Conservation (phyloP, 2,329 filamentous ascomycete genomes). For the Akanthomyces uredinophilus region DNA sequence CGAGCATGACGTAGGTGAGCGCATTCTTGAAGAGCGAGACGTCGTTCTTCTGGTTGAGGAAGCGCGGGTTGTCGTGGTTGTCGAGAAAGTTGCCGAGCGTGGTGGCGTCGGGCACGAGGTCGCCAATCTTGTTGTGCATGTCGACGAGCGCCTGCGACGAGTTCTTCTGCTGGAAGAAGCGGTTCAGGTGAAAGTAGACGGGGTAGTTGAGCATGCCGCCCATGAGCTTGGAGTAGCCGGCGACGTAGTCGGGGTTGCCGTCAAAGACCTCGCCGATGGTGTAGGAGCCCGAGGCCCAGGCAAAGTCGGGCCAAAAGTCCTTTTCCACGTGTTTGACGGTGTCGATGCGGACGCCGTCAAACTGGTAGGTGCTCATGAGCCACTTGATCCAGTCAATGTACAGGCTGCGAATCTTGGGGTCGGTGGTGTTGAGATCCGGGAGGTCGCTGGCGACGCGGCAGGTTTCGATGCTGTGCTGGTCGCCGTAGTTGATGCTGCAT, state of each 20-base stretch:
- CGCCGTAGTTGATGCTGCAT: conserved; percentile 52
- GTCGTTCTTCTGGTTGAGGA: conserved; percentile 47
- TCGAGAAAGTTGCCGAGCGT: conserved; percentile 49
- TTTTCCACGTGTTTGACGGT: conserved; percentile 58
- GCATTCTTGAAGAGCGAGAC: conserved; percentile 54
- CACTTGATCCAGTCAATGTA: conserved; percentile 55
- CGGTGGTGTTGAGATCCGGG: conserved; percentile 57
- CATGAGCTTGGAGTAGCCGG: conserved; percentile 49
- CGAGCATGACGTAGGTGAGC: conserved; percentile 56
- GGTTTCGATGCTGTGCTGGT: conserved; percentile 41
- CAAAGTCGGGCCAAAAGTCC: conserved; percentile 52
- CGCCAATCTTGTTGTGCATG: conserved; percentile 32
- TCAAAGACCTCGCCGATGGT: conserved; percentile 56
- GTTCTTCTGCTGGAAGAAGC: conserved; percentile 32
- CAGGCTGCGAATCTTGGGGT: conserved; percentile 40
- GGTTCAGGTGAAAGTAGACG: conserved; percentile 38
- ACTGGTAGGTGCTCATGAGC: conserved; percentile 55
- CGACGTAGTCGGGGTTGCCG: conserved; percentile 45
- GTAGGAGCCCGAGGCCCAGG: conserved; percentile 51
- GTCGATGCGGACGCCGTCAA: conserved; percentile 58
- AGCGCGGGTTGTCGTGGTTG: conserved; percentile 55
- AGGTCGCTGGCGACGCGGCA: conserved; percentile 53
- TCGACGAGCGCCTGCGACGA: conserved; percentile 35
- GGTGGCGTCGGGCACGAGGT: conserved; percentile 38
- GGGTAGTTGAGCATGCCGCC: conserved; percentile 59